Percentiles rank a stretch among this genome's conserved stretches.
Evolutionary conservation across 2,329 filamentous ascomycete genomes (phyloP).

Genomic region (Diaporthe vaccinii): DNA sequence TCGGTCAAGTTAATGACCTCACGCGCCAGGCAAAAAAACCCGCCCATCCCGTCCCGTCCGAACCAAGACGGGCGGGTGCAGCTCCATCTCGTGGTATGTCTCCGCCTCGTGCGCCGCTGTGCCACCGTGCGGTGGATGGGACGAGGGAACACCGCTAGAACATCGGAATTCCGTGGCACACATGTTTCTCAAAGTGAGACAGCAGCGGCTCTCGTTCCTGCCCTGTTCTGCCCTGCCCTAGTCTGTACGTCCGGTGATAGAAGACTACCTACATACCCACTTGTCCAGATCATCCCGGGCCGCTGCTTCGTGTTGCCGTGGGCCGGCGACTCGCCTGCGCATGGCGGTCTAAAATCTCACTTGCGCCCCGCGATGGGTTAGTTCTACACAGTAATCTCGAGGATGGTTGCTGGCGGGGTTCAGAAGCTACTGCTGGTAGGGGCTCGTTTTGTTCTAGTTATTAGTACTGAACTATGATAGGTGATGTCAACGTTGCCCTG

Average conservation of each 20-base stretch:
- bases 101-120: constrained; percentile 28
- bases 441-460: not conserved
- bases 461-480: not conserved
- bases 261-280: not conserved
- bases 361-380: not conserved
- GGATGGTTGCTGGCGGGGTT: not conserved
- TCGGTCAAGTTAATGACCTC: not conserved
- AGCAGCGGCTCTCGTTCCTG: not conserved
- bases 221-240: not conserved
- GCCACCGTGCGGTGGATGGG: not conserved
- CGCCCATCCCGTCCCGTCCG: constrained; percentile 19
- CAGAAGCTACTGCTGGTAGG: not conserved
- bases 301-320: constrained; percentile 9
- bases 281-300: not conserved
- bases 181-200: constrained; percentile 7
- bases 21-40: not conserved
- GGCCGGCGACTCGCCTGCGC: not conserved
- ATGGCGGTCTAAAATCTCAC: constrained; percentile 14
- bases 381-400: not conserved
- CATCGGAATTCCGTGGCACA: constrained; percentile 18
- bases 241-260: not conserved
- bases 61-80: constrained; percentile 26
- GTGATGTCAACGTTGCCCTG: not conserved
- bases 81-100: constrained; percentile 33
- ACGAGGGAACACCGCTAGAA: constrained; percentile 29